Base-by-base conservation (phyloP, 176 grass and related monocot genomes). In the Carex littledalei region DNA sequence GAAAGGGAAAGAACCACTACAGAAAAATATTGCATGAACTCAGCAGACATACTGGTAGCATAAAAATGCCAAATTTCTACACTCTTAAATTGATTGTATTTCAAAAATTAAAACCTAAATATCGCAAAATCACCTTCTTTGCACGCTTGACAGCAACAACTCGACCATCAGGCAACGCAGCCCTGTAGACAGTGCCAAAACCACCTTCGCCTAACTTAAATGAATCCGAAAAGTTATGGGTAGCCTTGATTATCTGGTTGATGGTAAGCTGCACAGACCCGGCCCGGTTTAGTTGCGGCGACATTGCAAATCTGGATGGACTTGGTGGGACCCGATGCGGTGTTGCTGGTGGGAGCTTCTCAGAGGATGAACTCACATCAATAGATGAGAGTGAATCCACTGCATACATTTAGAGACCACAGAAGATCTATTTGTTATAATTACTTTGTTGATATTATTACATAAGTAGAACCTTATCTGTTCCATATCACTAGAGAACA, bases 181-280 rank as follows among this genome's bases (percentile, higher is more conserved):
- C 93, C 72, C 83, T 93, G 85, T 99, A 99, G 9, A 99, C 97
- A 58, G 90, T 95, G 58, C 93, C 97, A 89, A 95, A 99, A 77
- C 97, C 97, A 85, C 97, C 97, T 94, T 95, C 93, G 0, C 93
- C 97, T 81, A 99, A 92, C 59, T 92, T 99, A 67, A 94, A 79
- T 63, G 87, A 89, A 64, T 84, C 49, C 89, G 97, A 92, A 79
- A 99, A 99, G 90, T 94, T 95, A 43, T 89, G 90, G 81, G 97
- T 99, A 18, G 97, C 97, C 87, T 88, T 94, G 18, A 87, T 78
- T 76, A 99, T 95, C 90, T 99, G 97, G 71, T 89, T 87, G 32
- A 96, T 60, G 37, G 54, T 94, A 55, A 96, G 79, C 74, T 91
- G 65, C 58, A 99, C 64, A 41, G 93, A 89, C 83, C 97, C 97